phyloP scores from a whole-genome alignment of 1,284 basidiomycete species.

The Fomitiporia mediterranea region DNA sequence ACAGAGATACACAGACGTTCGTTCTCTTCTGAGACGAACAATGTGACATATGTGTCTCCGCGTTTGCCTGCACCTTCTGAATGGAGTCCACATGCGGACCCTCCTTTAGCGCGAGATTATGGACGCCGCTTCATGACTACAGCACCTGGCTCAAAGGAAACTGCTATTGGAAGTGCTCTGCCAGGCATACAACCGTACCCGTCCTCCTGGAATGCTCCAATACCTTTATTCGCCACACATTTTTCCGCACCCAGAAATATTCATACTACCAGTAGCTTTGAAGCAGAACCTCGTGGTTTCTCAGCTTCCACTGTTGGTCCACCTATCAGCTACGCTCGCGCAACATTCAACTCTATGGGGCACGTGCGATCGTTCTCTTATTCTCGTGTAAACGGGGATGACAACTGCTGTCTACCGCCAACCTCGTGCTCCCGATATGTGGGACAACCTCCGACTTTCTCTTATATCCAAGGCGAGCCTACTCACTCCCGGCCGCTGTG shows the following conservation, averaged over 20 bases:
- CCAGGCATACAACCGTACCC: background rate
- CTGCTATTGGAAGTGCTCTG: conserved; percentile 28
- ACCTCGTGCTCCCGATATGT: conserved; percentile 3
- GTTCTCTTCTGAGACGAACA: background rate
- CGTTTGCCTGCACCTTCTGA: conserved; percentile 67
- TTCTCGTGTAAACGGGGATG: conserved; percentile 44
- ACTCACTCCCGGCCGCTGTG: conserved; percentile 10
- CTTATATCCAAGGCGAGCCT: conserved; percentile 4
- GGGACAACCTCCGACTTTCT: conserved; percentile 1
- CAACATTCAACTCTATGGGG: conserved; percentile 47
- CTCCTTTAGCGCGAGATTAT: conserved; percentile 55
- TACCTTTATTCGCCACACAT: background rate
- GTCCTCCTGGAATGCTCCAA: conserved; percentile 6
- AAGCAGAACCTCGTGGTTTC: background rate
- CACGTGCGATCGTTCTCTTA: conserved; percentile 61
- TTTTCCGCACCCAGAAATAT: background rate
- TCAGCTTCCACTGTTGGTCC: background rate
- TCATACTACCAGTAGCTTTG: background rate
- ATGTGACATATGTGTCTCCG: conserved; percentile 18
- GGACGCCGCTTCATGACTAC: conserved; percentile 58
- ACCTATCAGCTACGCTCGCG: conserved; percentile 52
- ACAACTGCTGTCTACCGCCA: conserved; percentile 1
- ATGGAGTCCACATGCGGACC: conserved; percentile 75
- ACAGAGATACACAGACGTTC: background rate
- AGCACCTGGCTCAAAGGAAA: conserved; percentile 26